These are phyloP conservation scores for Hyphopichia pseudoburtonii DNA, from an alignment of 1,139 yeast genomes.

Conservation along the genomic window DNA sequence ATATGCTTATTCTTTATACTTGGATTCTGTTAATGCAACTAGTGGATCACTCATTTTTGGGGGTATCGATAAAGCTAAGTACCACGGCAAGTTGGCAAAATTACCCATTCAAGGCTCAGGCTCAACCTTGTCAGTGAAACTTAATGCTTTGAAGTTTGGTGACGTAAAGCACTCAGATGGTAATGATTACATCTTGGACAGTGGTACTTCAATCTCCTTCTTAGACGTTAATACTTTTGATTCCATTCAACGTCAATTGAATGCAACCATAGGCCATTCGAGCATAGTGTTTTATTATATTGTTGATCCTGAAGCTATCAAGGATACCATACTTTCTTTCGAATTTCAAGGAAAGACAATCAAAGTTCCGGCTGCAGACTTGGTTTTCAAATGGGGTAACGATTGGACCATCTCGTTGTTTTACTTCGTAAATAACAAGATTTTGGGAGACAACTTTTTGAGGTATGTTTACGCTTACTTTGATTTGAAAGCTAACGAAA, in stretches of 20 bases:
- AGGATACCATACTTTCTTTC: constrained; percentile 19
- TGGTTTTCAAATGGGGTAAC: constrained; percentile 11
- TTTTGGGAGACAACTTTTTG: constrained; percentile 18
- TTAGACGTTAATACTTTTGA: not conserved
- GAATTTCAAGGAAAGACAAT: constrained; percentile 25
- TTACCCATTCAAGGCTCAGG: too few relatives aligned
- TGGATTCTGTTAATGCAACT: constrained; percentile 12
- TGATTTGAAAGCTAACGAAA: constrained; percentile 16
- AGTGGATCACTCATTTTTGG: constrained; percentile 22
- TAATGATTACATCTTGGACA: constrained; percentile 43
- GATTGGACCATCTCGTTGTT: not conserved
- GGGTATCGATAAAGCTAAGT: constrained; percentile 21
- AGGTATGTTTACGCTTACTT: constrained; percentile 22
- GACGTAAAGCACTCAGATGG: too few relatives aligned
- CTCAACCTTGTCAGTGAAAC: too few relatives aligned
- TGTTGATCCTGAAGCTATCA: not conserved
- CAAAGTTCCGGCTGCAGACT: constrained; percentile 24
- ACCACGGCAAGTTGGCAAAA: constrained; percentile 17
- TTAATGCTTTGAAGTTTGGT: too few relatives aligned
- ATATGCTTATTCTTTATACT: constrained; percentile 19
- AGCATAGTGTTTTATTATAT: not conserved
- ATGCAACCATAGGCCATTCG: not conserved
- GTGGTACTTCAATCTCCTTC: constrained; percentile 49
- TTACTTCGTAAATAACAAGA: not conserved
- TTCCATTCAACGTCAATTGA: not conserved